Base-by-base conservation (phyloP, 2,329 filamentous ascomycete species). In the Aspergillus sp. region DNA sequence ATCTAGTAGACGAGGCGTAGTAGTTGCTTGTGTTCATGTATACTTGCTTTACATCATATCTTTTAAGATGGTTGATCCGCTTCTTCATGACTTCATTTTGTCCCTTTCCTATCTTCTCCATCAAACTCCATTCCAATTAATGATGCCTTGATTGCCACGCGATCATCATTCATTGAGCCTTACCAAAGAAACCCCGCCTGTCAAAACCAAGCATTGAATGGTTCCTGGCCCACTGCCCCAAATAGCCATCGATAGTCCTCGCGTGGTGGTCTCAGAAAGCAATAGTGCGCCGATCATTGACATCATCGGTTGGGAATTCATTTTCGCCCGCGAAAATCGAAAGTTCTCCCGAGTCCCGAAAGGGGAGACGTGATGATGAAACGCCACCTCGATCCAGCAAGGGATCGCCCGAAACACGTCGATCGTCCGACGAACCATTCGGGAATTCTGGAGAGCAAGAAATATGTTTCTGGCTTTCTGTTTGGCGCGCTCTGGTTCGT, bases 271-370 rank as follows among this genome's bases (percentile, higher is more conserved):
- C 57, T 63, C 62, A 63, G 57, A 60, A 59, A 57, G 32, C 63
- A 61, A 66, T 66, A 66, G 59, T 58, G 49, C 22, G 64, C 47
- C 54, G 63, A 63, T 66, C 64, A 20, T 50, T 65, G 52, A 66
- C 61, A 63, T 62, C 58, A 61, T 53, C 39, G 36, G 36, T 26
- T 50, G 54, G 46, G 22, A 52, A 45, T 31, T 18, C 4, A 26
- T 29, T 32, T 20, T 16, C 20, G 51, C 49, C n/a, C 39, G 53
- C 39, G 36, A 58, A 55, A 56, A 39, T 39, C 36, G 36, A 39
- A n/a, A 39, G 36, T 29, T 20, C 50, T 31, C 49, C 45, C 51
- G 42, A 51, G 50, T 42, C 49, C 45, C 51, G 42, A 51, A 54
- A 42, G 14, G 26, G 49, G 22, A 18, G 32, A 49, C 45, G 49